Evolutionary conservation across 176 grass and related monocot species (phyloP), one percentile per base, ranked within the genome.

Genomic region (Carex scoparia): DNA sequence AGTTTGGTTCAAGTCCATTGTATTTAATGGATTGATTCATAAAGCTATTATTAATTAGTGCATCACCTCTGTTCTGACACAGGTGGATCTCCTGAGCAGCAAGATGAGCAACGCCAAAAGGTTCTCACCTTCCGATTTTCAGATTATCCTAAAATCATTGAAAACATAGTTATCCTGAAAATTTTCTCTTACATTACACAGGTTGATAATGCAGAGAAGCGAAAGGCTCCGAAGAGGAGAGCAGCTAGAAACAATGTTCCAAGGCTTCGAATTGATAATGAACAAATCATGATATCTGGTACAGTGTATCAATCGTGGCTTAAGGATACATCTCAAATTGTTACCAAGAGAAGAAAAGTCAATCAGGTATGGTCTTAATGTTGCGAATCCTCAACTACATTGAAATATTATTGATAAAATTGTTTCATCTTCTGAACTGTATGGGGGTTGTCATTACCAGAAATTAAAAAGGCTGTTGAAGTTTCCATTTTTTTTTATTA

Each of bases 221-320:
- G 28, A 11, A 84, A 84, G 62, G 57, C 38, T 5, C 27, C 69
- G 28, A 93, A 92, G 88, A 89, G 87, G 84, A 95, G 86, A 92
- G 85, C 65, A 61, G 15, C 4, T 15, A 78, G 66, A 81, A 85
- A 79, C 54, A 67, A 54, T 60, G 11, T 35, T 79, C 10, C 74
- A 55, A 58, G 14, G 27, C 53, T 58, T 57, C 53, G 18, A 1
- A 85, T 95, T 67, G 93, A 94, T 69, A 65, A 91, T 7, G 75
- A 67, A 57, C 93, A 95, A 87, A 88, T 86, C 76, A 88, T 95
- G 86, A 87, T 95, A 55, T 81, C 91, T 65, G 90, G 91, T 86
- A 90, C 81, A 72, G 84, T 92, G 63, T 98, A 92, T 56, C 93
- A 95, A 71, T 85, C 85, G 64, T 98, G 96, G 96, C 86, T 98